Evolutionary conservation across 2,329 filamentous ascomycete genomes (phyloP), one percentile per base, ranked within the genome.

Genomic region (Fusarium tjaetaba): DNA sequence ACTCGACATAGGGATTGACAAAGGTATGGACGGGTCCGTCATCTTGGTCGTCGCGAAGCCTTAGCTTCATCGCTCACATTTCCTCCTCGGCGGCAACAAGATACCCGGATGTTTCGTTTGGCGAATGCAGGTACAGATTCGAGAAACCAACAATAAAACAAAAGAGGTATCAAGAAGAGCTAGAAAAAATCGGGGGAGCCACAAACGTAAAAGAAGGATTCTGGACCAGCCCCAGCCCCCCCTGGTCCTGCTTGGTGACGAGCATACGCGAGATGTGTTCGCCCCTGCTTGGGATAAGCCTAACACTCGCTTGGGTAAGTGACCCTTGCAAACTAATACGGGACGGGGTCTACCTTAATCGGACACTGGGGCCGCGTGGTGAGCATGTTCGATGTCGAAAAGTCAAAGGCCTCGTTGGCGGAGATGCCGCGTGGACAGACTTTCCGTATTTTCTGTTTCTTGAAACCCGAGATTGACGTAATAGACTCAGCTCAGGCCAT

Each of bases 1-100:
- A 48, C 69, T 82, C 79, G 18, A 55, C 59, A 26, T 70, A 80
- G 3, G 80, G 80, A 42, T 77, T 73, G 45, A 81, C 68, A 53
- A 79, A 81, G 22, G 45, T 14, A 53, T 79, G 76, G 57, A 80
- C 76, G 24, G 66, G 65, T 41, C 20, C 66, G 34, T 56, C 72
- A 48, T 74, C 72, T 34, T 75, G 69, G 60, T 79, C 55, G 68
- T 75, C 71, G 53, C 79, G 77, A 68, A 74, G 68, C 45, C 57
- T 67, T 39, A 73, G 57, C 60, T 63, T 68, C 76, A 78, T 78
- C 49, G 61, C 72, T 62, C 48, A 74, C 72, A 74, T 74, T 61
- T 75, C 58, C 49, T 32, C 51, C 49, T 55, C 51, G 34, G 36
- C 61, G 55, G 41, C 51, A 56, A 39, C 49, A 53, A 34, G 26